Evolutionary conservation across 2,329 filamentous ascomycete species (phyloP), one percentile per base, ranked within the genome.

Genomic region (Aspergillus sp.): DNA sequence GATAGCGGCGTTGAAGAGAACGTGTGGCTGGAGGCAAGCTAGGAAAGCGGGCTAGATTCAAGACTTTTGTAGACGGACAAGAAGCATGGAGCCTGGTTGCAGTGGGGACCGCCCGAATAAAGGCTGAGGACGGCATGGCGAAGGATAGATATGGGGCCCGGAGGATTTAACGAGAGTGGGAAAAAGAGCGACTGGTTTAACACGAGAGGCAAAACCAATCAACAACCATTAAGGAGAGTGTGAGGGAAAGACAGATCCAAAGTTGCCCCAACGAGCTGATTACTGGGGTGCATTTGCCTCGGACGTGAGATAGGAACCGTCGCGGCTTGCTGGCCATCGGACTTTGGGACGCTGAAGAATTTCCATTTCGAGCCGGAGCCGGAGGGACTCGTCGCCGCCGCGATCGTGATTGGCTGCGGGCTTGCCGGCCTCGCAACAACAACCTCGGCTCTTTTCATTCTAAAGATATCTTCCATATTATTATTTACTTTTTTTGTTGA

Each of bases 101-200:
- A 49, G 63, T 64, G 62, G 63, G 49, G 62, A 61, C 60, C 17
- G 54, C 39, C 55, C 60, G 59, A 54, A 53, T 52, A 34, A 60
- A 45, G 41, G 58, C 48, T 54, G 59, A 59, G 44, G 43, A 57
- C 49, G 50, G 53, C 62, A 64, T 64, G 48, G 48, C 38, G 47
- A 58, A 38, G 50, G 57, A 22, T 20, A 36, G 42, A 53, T 18
- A 45, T 48, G 39, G 44, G 41, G 22, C 42, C 43, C 41, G 39
- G 44, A 43, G 48, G 39, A 36, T 7, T 36, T 52, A 43, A 57
- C 39, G 30, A 48, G 43, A 57, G 43, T 48, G 49, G 44, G 6
- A 38, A 43, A 58, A 58, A 8, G 39, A 59, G 52, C 57, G 53
- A 53, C 11, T 34, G 42, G 24, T 17, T 22, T 24, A 42, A 12